These are phyloP conservation scores for Chlamydomonas sphaeroides DNA, from an alignment of 139 green algal genomes.

Conservation along the genomic window DNA sequence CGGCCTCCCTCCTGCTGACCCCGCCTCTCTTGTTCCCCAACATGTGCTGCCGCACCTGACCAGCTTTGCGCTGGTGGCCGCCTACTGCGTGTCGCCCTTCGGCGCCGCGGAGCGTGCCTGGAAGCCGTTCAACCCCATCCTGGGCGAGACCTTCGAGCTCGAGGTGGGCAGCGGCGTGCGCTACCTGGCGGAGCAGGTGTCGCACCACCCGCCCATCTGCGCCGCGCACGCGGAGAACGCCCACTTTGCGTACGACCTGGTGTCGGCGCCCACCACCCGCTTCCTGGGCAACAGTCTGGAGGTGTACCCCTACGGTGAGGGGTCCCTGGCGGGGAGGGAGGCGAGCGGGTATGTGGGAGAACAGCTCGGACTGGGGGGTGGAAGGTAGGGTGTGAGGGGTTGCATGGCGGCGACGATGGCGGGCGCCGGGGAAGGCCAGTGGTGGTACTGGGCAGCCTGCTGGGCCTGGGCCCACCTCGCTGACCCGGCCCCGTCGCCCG, in stretches of 20 bases:
- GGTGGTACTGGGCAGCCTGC: no score
- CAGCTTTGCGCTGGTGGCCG: constrained; percentile 87
- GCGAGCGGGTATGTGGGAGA: no score
- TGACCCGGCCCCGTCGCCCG: no score
- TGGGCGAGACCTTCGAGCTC: constrained; percentile 98
- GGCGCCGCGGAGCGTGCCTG: constrained; percentile 88
- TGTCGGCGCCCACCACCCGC: constrained; percentile 94
- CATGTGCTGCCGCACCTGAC: background rate
- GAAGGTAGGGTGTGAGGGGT: no score
- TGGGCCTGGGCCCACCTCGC: no score
- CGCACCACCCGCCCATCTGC: constrained; percentile 92
- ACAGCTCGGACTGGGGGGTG: no score
- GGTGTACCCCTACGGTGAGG: constrained; percentile 86
- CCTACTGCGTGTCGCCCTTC: constrained; percentile 93
- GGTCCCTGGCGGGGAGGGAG: background rate
- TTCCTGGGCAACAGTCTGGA: constrained; percentile 98
- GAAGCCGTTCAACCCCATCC: constrained; percentile 99
- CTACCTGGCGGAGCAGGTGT: constrained; percentile 96
- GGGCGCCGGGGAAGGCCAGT: no score
- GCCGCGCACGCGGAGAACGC: constrained; percentile 89
- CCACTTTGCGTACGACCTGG: constrained; percentile 93
- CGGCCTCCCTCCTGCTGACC: no score
- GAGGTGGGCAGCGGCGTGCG: constrained; percentile 67
- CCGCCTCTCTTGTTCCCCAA: no score
- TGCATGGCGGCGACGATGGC: no score